Evolutionary conservation across 73 alveolate genomes (phyloP).

Genomic region (Stentor coeruleus): DNA sequence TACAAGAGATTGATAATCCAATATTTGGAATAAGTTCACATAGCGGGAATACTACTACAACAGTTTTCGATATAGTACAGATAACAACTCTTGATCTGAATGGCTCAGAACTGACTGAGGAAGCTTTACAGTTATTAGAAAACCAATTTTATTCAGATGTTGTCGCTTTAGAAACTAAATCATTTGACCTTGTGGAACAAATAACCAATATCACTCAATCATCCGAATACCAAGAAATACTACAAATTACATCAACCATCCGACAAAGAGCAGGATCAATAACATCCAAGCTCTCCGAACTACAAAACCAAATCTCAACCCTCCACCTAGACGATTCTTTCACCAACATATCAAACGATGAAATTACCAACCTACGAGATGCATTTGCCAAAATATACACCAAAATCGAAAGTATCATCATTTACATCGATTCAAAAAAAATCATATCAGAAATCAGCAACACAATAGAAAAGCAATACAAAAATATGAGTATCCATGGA

Average conservation of each 20-base stretch:
- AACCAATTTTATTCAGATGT: not conserved
- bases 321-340: not conserved
- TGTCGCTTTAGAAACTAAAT: not conserved
- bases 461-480: not conserved
- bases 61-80: not conserved
- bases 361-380: not conserved
- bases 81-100: not conserved
- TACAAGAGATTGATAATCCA: not conserved
- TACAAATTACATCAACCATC: not conserved
- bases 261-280: not conserved
- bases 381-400: not conserved
- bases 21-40: not conserved
- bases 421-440: not conserved
- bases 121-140: not conserved
- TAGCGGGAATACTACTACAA: not conserved
- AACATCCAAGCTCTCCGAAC: too few relatives aligned
- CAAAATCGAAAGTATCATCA: too few relatives aligned
- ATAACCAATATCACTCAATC: not conserved
- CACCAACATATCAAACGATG: not conserved
- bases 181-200: not conserved
- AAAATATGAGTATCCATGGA: not conserved
- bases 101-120: not conserved
- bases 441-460: not conserved
- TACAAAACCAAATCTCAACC: too few relatives aligned
- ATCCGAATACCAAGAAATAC: not conserved